Base-by-base conservation (phyloP, 2,329 filamentous ascomycete genomes). In the Microdochium trichocladiopsis region DNA sequence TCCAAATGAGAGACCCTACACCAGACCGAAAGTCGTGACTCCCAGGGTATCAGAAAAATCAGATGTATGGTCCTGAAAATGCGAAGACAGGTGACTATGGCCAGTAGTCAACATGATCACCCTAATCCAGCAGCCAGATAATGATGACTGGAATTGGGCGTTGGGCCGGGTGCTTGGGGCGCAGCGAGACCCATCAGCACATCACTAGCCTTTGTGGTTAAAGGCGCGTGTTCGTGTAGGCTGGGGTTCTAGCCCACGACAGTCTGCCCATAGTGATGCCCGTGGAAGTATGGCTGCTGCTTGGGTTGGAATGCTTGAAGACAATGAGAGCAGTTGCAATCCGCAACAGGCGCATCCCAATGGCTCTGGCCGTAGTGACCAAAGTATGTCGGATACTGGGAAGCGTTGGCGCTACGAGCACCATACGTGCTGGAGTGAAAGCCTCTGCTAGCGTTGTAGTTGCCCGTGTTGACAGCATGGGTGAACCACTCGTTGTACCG, bases 401-500 rank as follows among this genome's bases (percentile, higher is more conserved):
- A 76, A 11, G 70, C 66, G 4, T 69, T 65, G 33, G 68, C 65
- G 51, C 72, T 54, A 50, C 63, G 73, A 36, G 69, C 72, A n/a
- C 62, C 61, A 51, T 67, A 72, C 50, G 53, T 59, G 52, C 61
- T 64, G 43, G 74, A 71, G 49, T 75, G 72, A 52, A 76, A 78
- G 18, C 73, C 72, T 18, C 66, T 60, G 11, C 60, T 59, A 55
- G 41, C 16, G 41, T 70, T 55, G 31, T 63, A 65, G 22, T 60
- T 63, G 22, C 61, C 63, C 18, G 62, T 64, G 6, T 61, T 58
- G 3, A 69, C 58, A 2, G 68, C 69, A 8, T 70, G 63, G 56
- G 70, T 69, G 51, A 83, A 81, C 77, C 77, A 83, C 45, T 83
- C 80, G 24, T 79, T 76, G 64, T 83, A 83, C 33, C 72, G 76